Evolutionary conservation across 2,329 filamentous ascomycete species (phyloP).

Genomic region (Colletotrichum plurivorum): DNA sequence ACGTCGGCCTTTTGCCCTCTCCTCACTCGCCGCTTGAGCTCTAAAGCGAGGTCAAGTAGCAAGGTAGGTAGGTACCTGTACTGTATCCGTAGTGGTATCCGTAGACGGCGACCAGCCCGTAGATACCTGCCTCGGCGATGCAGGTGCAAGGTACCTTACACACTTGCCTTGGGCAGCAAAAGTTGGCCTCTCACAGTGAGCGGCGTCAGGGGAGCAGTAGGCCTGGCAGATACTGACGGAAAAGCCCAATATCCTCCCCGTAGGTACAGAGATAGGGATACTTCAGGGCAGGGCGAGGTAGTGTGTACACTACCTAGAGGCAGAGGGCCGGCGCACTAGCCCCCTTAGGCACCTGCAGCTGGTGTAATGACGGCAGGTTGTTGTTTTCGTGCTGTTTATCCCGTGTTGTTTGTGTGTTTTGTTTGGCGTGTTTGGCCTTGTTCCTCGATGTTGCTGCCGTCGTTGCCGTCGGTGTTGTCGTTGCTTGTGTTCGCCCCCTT

Average conservation of each 20-base stretch:
- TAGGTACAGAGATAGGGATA: too few species aligned
- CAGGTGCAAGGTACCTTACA: too few species aligned
- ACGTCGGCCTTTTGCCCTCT: constrained; percentile 28
- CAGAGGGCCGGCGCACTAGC: constrained; percentile 23
- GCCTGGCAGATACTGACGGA: constrained; percentile 1
- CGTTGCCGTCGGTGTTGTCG: too few species aligned
- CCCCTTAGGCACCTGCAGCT: constrained; percentile 4
- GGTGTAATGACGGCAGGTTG: constrained; percentile 28
- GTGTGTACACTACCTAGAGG: too few species aligned
- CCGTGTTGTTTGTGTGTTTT: constrained; percentile 4
- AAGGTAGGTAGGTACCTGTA: neutral
- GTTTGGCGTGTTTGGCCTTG: constrained; percentile 11
- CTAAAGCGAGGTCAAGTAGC: too few species aligned
- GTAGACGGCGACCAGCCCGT: too few species aligned
- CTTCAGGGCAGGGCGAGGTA: too few species aligned
- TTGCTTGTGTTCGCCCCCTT: neutral
- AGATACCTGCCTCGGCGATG: too few species aligned
- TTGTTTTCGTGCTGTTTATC: constrained; percentile 5
- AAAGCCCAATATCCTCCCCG: constrained; percentile 1
- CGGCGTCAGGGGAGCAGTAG: too few species aligned
- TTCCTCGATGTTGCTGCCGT: neutral
- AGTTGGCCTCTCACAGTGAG: too few species aligned
- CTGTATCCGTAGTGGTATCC: neutral
- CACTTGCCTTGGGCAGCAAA: too few species aligned
- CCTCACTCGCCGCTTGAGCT: too few species aligned